Evolutionary conservation across 805 yeast genomes (phyloP).

Genomic region (Pichia insulana): DNA sequence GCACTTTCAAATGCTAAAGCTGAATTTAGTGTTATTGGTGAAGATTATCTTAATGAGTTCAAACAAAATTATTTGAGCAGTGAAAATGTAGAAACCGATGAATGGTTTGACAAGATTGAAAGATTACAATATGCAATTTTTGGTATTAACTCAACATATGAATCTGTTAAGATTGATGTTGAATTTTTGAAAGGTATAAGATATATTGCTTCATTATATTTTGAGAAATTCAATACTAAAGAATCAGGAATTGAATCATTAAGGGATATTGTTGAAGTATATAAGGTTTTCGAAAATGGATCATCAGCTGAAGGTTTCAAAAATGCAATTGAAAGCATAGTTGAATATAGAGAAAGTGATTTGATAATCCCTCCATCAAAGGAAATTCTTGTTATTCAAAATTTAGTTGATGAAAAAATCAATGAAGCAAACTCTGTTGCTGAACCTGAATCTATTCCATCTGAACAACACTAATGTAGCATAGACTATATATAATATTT

Average conservation of each 20-base stretch:
- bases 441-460: slow-evolving; percentile 4
- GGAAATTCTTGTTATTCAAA: slow-evolving; percentile 29
- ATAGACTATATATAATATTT: not conserved
- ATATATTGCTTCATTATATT: slow-evolving; percentile 61
- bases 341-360: slow-evolving; percentile 27
- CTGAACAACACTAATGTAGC: not conserved
- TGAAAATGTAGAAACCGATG: slow-evolving; percentile 45
- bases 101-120: slow-evolving; percentile 58
- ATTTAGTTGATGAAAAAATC: slow-evolving; percentile 27
- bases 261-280: slow-evolving; percentile 29
- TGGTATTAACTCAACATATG: slow-evolving; percentile 71
- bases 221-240: slow-evolving; percentile 37
- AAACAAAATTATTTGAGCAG: slow-evolving; percentile 46
- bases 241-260: slow-evolving; percentile 38
- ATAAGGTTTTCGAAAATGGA: slow-evolving; percentile 30
- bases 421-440: slow-evolving; percentile 15
- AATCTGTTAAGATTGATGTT: slow-evolving; percentile 48
- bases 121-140: slow-evolving; percentile 76
- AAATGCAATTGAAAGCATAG: slow-evolving; percentile 27
- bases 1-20: slow-evolving; percentile 53
- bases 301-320: slow-evolving; percentile 29
- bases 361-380: slow-evolving; percentile 28
- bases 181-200: slow-evolving; percentile 59
- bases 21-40: slow-evolving; percentile 35
- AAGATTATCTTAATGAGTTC: slow-evolving; percentile 48